Base-by-base conservation (phyloP, 164 flowering plant genomes). In the Vitis cinerea region DNA sequence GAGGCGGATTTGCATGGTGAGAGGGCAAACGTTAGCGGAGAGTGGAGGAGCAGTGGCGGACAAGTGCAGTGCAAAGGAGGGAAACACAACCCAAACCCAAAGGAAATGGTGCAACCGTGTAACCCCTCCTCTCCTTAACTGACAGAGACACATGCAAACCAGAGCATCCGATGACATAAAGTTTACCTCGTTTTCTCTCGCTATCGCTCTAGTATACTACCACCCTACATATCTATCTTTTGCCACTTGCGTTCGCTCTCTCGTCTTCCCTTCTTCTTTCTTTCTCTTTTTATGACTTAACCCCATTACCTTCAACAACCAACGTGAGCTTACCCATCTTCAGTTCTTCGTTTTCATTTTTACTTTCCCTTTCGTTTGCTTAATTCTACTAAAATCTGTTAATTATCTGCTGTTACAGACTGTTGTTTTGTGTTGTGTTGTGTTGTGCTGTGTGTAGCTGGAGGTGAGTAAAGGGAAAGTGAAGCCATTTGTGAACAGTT, bases 391-490 rank as follows among this genome's bases (percentile, higher is more conserved):
- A 0, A 9, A 27, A 15, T 61, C 44, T 50, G 10, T 49, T 31
- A 3, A 0, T n/a, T 62, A 8, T 37, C 51, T 61, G 7, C 16
- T 23, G 27, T 23, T 23, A 23, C 0, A 23, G 27, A 60, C 54
- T 48, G 44, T 58, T 68, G 67, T 50, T 23, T 48, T 31, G 29
- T 61, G 64, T 19, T 9, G 16, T 37, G 50, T 27, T 7, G 48
- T 52, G 16, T 61, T 23, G 53, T 48, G 30, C 44, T 29, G 51
- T 54, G 63, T 65, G 63, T 52, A 77, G 80, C 78, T 77, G 76
- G 80, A 80, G 75, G 27, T 74, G 74, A 72, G 71, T 30, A 80
- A 72, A 77, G 80, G 65, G 64, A 70, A 72, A 67, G 77, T 23
- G 67, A 69, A 72, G 51, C 78, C 77, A 61, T 56, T 76, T 64